Evolutionary conservation across 768 basidiomycete species (phyloP), one percentile per base, ranked within the genome.

Genomic region (Russula brevipes): DNA sequence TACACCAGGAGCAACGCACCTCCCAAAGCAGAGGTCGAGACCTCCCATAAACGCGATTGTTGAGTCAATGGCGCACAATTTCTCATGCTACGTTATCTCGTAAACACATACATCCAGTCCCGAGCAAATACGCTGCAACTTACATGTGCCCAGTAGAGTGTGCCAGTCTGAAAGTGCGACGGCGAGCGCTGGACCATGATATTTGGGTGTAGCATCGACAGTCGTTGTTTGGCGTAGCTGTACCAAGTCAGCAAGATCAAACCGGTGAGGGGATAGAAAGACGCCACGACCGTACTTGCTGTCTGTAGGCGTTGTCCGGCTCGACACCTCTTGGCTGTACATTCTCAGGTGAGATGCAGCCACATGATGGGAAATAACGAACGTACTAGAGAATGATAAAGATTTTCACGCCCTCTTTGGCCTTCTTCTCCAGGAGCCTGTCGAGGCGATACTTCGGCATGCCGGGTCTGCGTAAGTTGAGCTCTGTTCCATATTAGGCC

Each of bases 21-120:
- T 81, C 70, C 94, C 93, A 68, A 94, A 97, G 73, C 91, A 96
- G 39, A 96, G 81, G 74, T 99, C 97, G 47, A 99, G 75, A 3
- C 97, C 97, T 17, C 97, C 97, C 92, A 94, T 97, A 76, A 98
- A 99, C 0, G 91, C 95, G 66, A 98, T 97, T 1, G 93, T 85
- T 72, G 97, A 91, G 72, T 99, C 97, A 64, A 99, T 91, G 14
- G 98, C 94, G 71, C 96, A 98, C 66, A 99, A 72, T 72, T 99
- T 99, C 79, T 99, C 97, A 74, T 98, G 97, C 92, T 95, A 61
- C 10, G 62, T 31, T 50, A 24, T 46, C 19, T 59, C 66, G 31
- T 8, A 44, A 51, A 61, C 51, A 24, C 24, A 24, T 24, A 24
- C 24, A 14, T 58, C 44, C 16, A 31, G 30, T 63, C 45, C 24